phyloP scores from a whole-genome alignment of 805 yeast species.

The Blastobotrys robertii region DNA sequence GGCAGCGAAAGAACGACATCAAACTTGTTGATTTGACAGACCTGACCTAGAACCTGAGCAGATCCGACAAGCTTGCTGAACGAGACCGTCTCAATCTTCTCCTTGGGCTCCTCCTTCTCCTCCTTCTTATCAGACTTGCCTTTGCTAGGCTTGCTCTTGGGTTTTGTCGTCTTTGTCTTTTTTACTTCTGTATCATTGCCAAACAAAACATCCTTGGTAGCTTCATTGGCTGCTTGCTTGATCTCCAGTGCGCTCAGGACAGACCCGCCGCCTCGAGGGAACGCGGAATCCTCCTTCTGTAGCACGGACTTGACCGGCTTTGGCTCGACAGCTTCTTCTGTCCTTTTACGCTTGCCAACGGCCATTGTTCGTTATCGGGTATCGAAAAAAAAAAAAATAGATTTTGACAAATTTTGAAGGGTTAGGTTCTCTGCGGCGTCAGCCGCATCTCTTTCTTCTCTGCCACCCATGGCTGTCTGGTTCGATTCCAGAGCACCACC shows the following conservation, averaged over 20 bases:
- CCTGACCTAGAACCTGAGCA: slow-evolving; percentile 66
- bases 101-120: slow-evolving; percentile 16
- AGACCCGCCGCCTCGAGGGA: slow-evolving; percentile 88
- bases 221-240: slow-evolving; percentile 88
- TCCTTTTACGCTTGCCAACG: neutral
- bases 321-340: neutral
- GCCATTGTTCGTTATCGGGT: neutral
- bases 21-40: slow-evolving; percentile 46
- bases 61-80: slow-evolving; percentile 63
- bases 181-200: slow-evolving; percentile 28
- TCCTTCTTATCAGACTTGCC: slow-evolving; percentile 20
- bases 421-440: too few relatives aligned
- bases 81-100: slow-evolving; percentile 51
- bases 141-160: slow-evolving; percentile 13
- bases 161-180: slow-evolving; percentile 16
- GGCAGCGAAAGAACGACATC: slow-evolving; percentile 68
- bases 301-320: slow-evolving; percentile 7
- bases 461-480: too few relatives aligned
- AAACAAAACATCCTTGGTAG: slow-evolving; percentile 75
- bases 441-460: too few relatives aligned
- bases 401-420: too few relatives aligned
- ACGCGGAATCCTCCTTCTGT: slow-evolving; percentile 40
- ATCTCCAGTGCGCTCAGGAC: slow-evolving; percentile 82
- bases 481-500: too few relatives aligned
- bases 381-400: too few relatives aligned